A percentile compares a stretch with the other conserved stretches of the same genome.
These are phyloP conservation scores for Thuidium tamariscinum DNA, from an alignment of 225 moss, liverwort and hornwort species.

Conservation along the genomic window DNA sequence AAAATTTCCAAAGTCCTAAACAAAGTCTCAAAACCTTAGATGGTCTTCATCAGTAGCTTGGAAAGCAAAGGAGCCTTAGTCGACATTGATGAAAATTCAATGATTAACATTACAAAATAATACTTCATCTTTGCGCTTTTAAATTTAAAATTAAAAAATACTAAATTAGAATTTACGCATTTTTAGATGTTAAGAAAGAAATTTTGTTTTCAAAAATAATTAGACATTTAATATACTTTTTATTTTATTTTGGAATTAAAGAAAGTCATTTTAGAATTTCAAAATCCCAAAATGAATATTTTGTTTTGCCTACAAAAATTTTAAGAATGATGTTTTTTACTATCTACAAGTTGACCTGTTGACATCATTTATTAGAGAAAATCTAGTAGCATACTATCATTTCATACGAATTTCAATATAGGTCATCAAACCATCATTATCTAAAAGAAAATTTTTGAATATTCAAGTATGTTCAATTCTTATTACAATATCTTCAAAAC, in stretches of 20 bases:
- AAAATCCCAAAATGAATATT: neutral
- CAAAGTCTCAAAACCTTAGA: neutral
- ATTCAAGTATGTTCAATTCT: fast-evolving
- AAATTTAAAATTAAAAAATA: neutral
- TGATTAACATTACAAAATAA: neutral
- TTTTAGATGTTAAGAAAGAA: neutral
- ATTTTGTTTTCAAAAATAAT: neutral
- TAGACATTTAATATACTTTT: fast-evolving
- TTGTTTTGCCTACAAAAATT: neutral
- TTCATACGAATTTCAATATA: neutral
- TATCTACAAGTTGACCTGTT: neutral
- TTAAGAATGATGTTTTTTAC: no score
- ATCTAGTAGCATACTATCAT: neutral
- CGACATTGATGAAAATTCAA: neutral
- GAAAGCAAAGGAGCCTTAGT: fast-evolving
- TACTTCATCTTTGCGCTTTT: neutral
- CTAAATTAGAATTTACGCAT: neutral
- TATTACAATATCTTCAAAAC: neutral
- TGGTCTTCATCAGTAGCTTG: neutral
- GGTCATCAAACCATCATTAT: neutral
- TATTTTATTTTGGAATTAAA: neutral
- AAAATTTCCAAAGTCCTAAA: neutral
- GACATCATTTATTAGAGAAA: neutral
- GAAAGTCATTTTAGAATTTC: no score
- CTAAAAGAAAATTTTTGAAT: neutral